Evolutionary conservation across 768 basidiomycete genomes (phyloP).

Genomic region (Aureoboletus auriporus): DNA sequence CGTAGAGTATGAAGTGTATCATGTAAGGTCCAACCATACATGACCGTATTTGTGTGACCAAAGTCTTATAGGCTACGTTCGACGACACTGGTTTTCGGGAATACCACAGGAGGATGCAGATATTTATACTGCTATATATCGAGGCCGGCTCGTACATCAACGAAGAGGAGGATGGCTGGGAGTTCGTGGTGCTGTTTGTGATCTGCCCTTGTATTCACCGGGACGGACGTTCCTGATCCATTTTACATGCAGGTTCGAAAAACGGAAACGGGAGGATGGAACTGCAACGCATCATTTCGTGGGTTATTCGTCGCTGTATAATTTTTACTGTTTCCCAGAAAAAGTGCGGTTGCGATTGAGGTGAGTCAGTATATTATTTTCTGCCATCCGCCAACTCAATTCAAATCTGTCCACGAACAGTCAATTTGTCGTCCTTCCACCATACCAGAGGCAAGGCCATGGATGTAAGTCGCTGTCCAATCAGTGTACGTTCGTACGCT

Average conservation of each 20-base stretch:
- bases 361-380: slow-evolving; percentile 34
- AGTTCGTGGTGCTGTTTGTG: slow-evolving; percentile 82
- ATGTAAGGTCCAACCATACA: slow-evolving; percentile 49
- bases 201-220: background rate
- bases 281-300: slow-evolving; percentile 81
- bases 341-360: slow-evolving; percentile 82
- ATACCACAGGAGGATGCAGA: slow-evolving; percentile 88
- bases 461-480: slow-evolving; percentile 59
- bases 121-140: slow-evolving; percentile 92
- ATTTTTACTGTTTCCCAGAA: slow-evolving; percentile 95
- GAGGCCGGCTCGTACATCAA: slow-evolving; percentile 94
- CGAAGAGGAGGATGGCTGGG: slow-evolving; percentile 92
- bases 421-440: slow-evolving; percentile 91
- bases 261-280: slow-evolving; percentile 59
- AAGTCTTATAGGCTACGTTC: slow-evolving; percentile 64
- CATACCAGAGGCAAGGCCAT: slow-evolving; percentile 86
- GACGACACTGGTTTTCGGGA: slow-evolving; percentile 84
- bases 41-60: slow-evolving; percentile 1
- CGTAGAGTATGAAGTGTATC: slow-evolving; percentile 86
- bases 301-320: slow-evolving; percentile 92
- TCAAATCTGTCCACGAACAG: slow-evolving; percentile 34
- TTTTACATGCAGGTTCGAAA: slow-evolving; percentile 64
- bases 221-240: slow-evolving; percentile 1
- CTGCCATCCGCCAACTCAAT: background rate
- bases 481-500: background rate